Conservation (phyloP, 1,284 basidiomycete genomes). For the Tylopilus sp. region DNA sequence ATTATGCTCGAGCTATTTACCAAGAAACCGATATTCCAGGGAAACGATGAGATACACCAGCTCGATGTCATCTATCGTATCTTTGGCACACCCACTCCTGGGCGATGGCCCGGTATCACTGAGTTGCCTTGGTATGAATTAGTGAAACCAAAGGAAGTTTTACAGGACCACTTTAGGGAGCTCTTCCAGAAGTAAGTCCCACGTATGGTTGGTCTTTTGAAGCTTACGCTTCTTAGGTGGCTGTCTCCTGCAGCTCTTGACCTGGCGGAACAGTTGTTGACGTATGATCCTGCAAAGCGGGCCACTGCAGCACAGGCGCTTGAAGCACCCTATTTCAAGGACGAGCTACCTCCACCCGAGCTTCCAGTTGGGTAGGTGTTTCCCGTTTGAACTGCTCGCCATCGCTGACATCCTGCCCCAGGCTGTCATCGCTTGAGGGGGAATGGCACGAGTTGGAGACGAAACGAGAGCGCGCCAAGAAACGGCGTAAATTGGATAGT, state of each 20-base stretch:
- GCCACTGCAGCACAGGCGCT: conserved; percentile 79
- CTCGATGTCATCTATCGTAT: conserved; percentile 88
- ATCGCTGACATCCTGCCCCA: conserved; percentile 32
- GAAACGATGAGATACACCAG: conserved; percentile 95
- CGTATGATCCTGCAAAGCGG: conserved; percentile 80
- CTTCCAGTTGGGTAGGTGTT: conserved; percentile 72
- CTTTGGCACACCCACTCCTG: conserved; percentile 82
- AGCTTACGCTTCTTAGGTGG: conserved; percentile 49
- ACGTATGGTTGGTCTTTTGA: background rate
- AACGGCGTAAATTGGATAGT: conserved; percentile 50
- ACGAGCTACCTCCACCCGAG: conserved; percentile 70
- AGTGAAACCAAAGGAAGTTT: conserved; percentile 77
- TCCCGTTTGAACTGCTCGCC: background rate
- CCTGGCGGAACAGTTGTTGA: conserved; percentile 75
- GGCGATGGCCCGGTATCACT: conserved; percentile 78
- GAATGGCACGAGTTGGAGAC: conserved; percentile 95
- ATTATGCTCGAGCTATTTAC: conserved; percentile 98
- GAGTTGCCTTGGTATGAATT: conserved; percentile 97
- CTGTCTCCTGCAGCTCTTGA: conserved; percentile 79
- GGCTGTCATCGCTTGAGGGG: conserved; percentile 72
- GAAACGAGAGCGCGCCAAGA: conserved; percentile 78
- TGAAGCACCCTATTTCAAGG: conserved; percentile 74
- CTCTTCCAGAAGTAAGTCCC: conserved; percentile 69
- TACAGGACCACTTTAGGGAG: conserved; percentile 71
- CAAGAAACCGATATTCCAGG: conserved; percentile 92